Percentiles rank a stretch among this genome's conserved stretches.
These are phyloP conservation scores for Mrakiaceae sp. DNA, from an alignment of 1,284 basidiomycete species.

Conservation along the genomic window DNA sequence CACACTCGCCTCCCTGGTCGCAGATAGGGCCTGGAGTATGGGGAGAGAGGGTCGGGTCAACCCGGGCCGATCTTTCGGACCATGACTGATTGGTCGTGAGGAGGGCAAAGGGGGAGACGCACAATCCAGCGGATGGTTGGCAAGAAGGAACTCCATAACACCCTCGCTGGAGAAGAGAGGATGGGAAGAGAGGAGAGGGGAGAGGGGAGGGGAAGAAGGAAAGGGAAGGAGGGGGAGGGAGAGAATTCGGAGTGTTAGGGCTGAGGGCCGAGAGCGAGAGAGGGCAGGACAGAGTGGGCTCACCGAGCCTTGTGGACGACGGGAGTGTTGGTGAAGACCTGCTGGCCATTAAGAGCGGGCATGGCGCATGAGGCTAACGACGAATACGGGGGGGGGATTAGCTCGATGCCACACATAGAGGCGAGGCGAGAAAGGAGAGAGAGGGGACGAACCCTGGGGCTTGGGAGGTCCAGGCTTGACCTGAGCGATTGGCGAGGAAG, in stretches of 20 bases:
- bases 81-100: no score
- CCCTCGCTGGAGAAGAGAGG: slow-evolving; percentile 54
- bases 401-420: slow-evolving; percentile 61
- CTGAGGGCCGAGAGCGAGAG: not conserved
- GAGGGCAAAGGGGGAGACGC: not conserved
- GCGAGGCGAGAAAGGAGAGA: not conserved
- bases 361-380: slow-evolving; percentile 55
- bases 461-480: slow-evolving; percentile 25
- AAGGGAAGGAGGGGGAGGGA: not conserved
- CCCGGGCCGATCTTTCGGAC: no score
- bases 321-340: slow-evolving; percentile 92
- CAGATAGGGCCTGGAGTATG: slow-evolving; percentile 69
- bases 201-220: not conserved
- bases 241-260: not conserved
- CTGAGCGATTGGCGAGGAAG: not conserved
- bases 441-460: slow-evolving; percentile 17
- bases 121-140: slow-evolving; percentile 87
- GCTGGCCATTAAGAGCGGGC: slow-evolving; percentile 94
- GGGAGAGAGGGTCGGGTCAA: no score
- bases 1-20: slow-evolving; percentile 97
- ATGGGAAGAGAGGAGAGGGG: slow-evolving; percentile 9
- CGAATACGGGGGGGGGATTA: slow-evolving; percentile 56
- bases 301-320: slow-evolving; percentile 88
- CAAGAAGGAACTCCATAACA: slow-evolving; percentile 96
- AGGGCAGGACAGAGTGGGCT: slow-evolving; percentile 20